Evolutionary conservation across 495 filamentous ascomycete species (phyloP).

Genomic region (Aspergillus saccharolyticus): DNA sequence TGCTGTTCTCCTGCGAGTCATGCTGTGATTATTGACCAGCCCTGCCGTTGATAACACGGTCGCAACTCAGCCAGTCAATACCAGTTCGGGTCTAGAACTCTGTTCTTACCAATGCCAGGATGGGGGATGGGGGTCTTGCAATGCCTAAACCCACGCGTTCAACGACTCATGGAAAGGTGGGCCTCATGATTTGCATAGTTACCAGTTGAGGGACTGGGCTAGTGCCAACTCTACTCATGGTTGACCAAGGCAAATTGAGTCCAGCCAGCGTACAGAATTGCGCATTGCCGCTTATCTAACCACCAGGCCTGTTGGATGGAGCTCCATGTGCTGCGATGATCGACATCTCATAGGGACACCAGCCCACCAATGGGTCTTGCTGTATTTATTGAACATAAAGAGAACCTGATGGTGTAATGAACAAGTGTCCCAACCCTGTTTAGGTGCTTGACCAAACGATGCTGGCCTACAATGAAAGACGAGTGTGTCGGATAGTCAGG

Average conservation of each 20-base stretch:
- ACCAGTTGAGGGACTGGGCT: not conserved
- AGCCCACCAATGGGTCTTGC: not conserved
- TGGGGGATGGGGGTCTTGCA: not conserved
- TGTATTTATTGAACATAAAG: not conserved
- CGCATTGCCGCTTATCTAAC: not conserved
- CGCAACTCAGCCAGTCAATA: not conserved
- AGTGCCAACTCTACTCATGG: not conserved
- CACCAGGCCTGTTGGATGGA: not conserved
- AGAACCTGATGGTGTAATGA: not conserved
- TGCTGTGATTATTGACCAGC: not conserved
- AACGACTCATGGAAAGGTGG: not conserved
- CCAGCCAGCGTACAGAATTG: not conserved
- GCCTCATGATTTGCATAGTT: not conserved
- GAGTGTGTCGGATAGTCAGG: not conserved
- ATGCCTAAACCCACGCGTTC: not conserved
- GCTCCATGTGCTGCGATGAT: not conserved
- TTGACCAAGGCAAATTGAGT: not conserved
- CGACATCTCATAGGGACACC: not conserved
- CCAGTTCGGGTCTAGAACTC: not conserved
- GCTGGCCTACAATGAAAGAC: too few species aligned
- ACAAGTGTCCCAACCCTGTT: not conserved
- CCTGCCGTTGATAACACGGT: not conserved
- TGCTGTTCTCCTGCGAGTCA: not conserved
- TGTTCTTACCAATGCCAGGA: not conserved
- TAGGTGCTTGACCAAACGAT: not conserved